A percentile compares a stretch with the other conserved stretches of the same genome.
Conservation (phyloP, 768 basidiomycete species). For the Collybia nuda region DNA sequence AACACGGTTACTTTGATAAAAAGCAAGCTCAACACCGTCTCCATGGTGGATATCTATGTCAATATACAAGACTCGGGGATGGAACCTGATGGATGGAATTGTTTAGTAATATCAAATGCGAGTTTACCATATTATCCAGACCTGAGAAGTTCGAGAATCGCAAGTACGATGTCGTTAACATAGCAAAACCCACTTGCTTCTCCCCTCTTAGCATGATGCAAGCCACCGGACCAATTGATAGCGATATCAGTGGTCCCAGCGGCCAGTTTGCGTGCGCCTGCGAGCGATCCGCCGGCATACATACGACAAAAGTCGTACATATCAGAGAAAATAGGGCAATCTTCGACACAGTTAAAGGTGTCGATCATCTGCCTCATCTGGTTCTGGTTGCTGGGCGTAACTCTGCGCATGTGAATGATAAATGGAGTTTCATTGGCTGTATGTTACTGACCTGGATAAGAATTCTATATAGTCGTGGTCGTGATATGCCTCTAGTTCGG, state of each 20-base stretch:
- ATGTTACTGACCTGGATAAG: slow-evolving; percentile 68
- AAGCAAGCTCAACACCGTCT: slow-evolving; percentile 96
- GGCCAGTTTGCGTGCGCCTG: slow-evolving; percentile 85
- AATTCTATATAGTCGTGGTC: slow-evolving; percentile 96
- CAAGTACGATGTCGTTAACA: slow-evolving; percentile 94
- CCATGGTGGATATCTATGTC: slow-evolving; percentile 99
- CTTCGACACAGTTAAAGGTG: slow-evolving; percentile 92
- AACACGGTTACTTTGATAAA: slow-evolving; percentile 97
- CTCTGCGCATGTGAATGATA: slow-evolving; percentile 42
- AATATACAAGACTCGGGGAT: slow-evolving; percentile 94
- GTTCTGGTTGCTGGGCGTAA: slow-evolving; percentile 72
- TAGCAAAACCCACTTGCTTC: slow-evolving; percentile 99
- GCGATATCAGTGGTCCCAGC: slow-evolving; percentile 92
- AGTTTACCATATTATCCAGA: slow-evolving; percentile 25
- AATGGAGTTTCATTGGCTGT: neutral
- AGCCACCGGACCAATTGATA: slow-evolving; percentile 97
- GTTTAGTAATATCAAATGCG: neutral
- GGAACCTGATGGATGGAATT: slow-evolving; percentile 53
- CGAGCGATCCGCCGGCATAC: slow-evolving; percentile 91
- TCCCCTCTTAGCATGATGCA: slow-evolving; percentile 97
- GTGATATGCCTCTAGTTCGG: slow-evolving; percentile 89
- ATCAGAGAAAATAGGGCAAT: slow-evolving; percentile 94
- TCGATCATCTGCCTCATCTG: slow-evolving; percentile 79
- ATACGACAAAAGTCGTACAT: slow-evolving; percentile 93
- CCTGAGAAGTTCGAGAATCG: slow-evolving; percentile 90